Evolutionary conservation across 2,329 filamentous ascomycete species (phyloP).

Genomic region (Ilyonectria mors-panacis): DNA sequence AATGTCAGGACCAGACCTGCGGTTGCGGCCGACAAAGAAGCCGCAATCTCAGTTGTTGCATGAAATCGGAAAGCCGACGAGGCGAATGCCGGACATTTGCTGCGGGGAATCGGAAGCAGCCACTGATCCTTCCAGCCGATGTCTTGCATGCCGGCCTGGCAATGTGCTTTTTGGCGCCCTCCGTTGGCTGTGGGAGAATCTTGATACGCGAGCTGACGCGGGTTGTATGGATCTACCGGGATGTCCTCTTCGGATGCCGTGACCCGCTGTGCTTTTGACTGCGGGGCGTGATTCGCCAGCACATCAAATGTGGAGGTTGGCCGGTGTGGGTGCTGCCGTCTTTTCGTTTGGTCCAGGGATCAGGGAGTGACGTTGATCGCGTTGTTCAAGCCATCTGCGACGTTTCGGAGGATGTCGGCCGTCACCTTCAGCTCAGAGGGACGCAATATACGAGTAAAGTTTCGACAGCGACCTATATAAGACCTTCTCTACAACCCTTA

Average conservation of each 20-base stretch:
- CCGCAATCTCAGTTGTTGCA: background rate
- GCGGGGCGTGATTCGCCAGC: constrained; percentile 7
- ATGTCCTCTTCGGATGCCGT: background rate
- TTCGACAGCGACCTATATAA: constrained; percentile 43
- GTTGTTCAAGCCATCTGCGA: constrained; percentile 9
- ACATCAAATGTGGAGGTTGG: constrained; percentile 8
- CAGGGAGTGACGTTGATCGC: constrained; percentile 7
- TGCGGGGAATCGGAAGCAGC: constrained; percentile 2
- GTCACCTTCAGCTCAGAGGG: background rate
- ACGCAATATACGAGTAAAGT: background rate
- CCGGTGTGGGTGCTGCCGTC: background rate
- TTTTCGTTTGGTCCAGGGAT: constrained; percentile 24
- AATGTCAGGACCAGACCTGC: background rate
- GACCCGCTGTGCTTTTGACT: background rate
- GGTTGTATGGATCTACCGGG: background rate
- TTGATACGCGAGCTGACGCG: background rate
- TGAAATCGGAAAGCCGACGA: background rate
- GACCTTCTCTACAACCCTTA: constrained; percentile 29
- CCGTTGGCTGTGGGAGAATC: background rate
- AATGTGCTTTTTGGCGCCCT: background rate
- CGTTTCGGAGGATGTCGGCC: constrained; percentile 17
- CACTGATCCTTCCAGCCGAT: background rate
- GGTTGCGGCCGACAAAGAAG: background rate
- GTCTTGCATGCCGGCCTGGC: background rate
- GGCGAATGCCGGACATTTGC: background rate